Evolutionary conservation across 371 early-diverging fungal species (phyloP).

Genomic region (Cokeromyces recurvatus): DNA sequence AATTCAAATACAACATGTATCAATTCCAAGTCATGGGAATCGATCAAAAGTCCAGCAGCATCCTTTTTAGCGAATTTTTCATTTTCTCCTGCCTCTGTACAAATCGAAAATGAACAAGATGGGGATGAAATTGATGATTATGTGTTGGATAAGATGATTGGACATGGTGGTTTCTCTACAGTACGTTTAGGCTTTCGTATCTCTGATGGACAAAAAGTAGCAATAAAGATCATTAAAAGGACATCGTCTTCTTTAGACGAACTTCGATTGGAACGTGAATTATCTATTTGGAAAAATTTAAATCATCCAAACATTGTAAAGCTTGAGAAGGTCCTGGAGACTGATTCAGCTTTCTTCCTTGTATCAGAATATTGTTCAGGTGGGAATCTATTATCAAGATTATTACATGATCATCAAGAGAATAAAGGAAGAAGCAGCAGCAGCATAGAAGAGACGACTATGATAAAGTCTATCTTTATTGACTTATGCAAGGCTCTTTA

Average conservation of each 20-base stretch:
- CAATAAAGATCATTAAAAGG: slow-evolving; percentile 51
- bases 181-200: slow-evolving; percentile 52
- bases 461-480: slow-evolving; percentile 43
- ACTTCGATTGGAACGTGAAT: slow-evolving; percentile 44
- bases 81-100: slow-evolving; percentile 18
- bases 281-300: slow-evolving; percentile 67
- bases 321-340: slow-evolving; percentile 57
- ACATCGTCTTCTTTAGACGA: too few species aligned
- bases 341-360: slow-evolving; percentile 47
- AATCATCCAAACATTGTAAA: slow-evolving; percentile 65
- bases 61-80: slow-evolving; percentile 53
- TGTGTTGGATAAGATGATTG: slow-evolving; percentile 52
- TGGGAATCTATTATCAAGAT: slow-evolving; percentile 45
- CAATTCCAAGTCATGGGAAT: slow-evolving; percentile 43
- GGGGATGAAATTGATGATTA: slow-evolving; percentile 61
- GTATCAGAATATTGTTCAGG: slow-evolving; percentile 65
- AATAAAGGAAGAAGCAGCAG: slow-evolving; percentile 43
- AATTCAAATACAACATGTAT: slow-evolving; percentile 10
- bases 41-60: slow-evolving; percentile 51
- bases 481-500: slow-evolving; percentile 70
- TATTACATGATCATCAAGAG: too few species aligned
- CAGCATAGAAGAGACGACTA: too few species aligned
- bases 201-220: slow-evolving; percentile 31
- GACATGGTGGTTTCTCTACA: slow-evolving; percentile 63
- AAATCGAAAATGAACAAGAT: slow-evolving; percentile 20